A percentile compares a stretch with the other conserved stretches of the same genome.
Conservation (phyloP, 148 eudicot genomes). For the Vaccinium vitisidaea region DNA sequence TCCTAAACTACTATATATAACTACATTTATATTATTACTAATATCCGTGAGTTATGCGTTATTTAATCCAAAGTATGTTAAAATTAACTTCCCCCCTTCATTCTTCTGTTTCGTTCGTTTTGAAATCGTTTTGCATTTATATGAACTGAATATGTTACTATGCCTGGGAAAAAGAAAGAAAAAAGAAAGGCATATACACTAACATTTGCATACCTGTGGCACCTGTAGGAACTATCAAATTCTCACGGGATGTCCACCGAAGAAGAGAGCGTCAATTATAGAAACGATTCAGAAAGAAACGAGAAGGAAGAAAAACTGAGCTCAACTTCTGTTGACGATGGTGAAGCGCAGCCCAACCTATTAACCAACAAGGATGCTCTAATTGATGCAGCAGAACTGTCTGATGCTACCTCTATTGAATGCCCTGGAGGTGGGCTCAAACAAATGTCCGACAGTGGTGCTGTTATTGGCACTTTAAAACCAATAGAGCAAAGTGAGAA, state of each 20-base stretch:
- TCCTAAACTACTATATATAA: neutral
- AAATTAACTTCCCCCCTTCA: neutral
- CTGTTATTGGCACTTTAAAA: neutral
- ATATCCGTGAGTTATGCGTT: neutral
- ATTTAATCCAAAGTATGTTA: neutral
- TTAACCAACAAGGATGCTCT: neutral
- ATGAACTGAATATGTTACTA: neutral
- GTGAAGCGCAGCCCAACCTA: neutral
- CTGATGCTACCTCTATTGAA: conserved; percentile 4
- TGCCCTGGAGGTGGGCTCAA: conserved; percentile 2
- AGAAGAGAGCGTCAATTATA: neutral
- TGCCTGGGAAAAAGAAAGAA: neutral
- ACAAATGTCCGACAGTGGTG: neutral
- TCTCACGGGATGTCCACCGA: neutral
- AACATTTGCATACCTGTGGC: neutral
- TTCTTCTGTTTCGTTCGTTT: neutral
- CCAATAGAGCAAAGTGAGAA: neutral
- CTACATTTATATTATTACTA: neutral
- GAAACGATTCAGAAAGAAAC: neutral
- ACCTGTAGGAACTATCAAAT: conserved; percentile 2
- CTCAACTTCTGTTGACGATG: neutral
- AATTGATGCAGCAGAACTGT: neutral
- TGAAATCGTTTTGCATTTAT: neutral
- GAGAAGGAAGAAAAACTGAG: conserved; percentile 2
- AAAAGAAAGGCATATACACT: neutral